Percentiles rank a stretch among this genome's conserved stretches.
Evolutionary conservation across 345 rosid species (phyloP).

Genomic region (Anacardium occidentale): DNA sequence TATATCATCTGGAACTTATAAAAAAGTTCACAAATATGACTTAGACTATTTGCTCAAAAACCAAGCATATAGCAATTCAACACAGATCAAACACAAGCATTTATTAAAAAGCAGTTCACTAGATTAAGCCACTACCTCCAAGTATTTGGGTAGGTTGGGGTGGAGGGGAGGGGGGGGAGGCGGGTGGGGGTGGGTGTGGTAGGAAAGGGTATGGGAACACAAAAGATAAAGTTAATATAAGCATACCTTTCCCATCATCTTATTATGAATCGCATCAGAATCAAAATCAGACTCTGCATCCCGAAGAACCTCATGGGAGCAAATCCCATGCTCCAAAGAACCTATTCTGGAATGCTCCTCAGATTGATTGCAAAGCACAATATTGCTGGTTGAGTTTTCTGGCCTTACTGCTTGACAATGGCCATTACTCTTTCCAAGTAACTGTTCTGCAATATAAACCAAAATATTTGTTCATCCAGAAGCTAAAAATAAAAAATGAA

Average conservation of each 20-base stretch:
- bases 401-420: constrained; percentile 32
- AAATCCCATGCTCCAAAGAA: constrained; percentile 64
- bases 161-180: too few species aligned
- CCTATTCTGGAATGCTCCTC: constrained; percentile 38
- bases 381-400: constrained; percentile 37
- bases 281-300: constrained; percentile 44
- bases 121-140: neutral
- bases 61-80: neutral
- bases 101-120: constrained; percentile 1
- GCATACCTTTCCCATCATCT: constrained; percentile 76
- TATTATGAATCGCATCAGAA: constrained; percentile 35
- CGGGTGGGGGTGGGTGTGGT: too few species aligned
- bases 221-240: neutral
- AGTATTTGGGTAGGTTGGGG: neutral
- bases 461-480: constrained; percentile 21
- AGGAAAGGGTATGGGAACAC: too few species aligned
- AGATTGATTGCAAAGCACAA: constrained; percentile 31
- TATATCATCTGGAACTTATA: neutral
- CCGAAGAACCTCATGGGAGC: constrained; percentile 85
- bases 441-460: constrained; percentile 44
- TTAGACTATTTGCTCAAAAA: neutral
- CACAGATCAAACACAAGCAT: constrained; percentile 10
- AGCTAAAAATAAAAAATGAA: neutral
- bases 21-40: neutral
- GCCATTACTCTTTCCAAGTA: constrained; percentile 34